Evolutionary conservation across 176 grass and related monocot species (phyloP).

Genomic region (Carex cristatella): DNA sequence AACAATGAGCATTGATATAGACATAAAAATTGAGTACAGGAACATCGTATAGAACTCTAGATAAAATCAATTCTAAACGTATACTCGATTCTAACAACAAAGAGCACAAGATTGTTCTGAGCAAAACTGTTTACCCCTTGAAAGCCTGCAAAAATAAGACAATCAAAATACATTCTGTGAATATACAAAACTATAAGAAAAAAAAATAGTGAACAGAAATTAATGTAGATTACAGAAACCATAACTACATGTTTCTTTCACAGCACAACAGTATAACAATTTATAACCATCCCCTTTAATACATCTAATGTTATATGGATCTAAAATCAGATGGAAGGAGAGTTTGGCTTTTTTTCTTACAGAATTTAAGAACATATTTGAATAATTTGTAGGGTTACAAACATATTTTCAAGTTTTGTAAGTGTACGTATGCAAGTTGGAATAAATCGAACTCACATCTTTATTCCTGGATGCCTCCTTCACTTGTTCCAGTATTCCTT

Average conservation of each 20-base stretch:
- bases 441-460: conserved; percentile 9
- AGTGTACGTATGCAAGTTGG: neutral
- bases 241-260: neutral
- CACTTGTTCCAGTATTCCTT: conserved; percentile 2
- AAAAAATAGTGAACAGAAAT: neutral
- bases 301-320: neutral
- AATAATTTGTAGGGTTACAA: neutral
- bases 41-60: neutral
- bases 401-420: neutral
- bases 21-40: neutral
- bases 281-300: neutral
- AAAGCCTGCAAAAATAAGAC: conserved; percentile 8
- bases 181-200: neutral
- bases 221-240: neutral
- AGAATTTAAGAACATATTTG: neutral
- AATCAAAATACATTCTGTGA: neutral
- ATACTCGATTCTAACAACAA: neutral
- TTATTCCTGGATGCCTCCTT: conserved; percentile 11
- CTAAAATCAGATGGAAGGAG: neutral
- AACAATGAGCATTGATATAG: too few relatives aligned
- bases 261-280: neutral
- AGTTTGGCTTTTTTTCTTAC: neutral
- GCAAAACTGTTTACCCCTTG: conserved; percentile 4
- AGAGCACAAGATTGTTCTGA: neutral
- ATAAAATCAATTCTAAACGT: too few relatives aligned